Conservation (phyloP, 2,329 filamentous ascomycete genomes). For the Exophiala mesophila region DNA sequence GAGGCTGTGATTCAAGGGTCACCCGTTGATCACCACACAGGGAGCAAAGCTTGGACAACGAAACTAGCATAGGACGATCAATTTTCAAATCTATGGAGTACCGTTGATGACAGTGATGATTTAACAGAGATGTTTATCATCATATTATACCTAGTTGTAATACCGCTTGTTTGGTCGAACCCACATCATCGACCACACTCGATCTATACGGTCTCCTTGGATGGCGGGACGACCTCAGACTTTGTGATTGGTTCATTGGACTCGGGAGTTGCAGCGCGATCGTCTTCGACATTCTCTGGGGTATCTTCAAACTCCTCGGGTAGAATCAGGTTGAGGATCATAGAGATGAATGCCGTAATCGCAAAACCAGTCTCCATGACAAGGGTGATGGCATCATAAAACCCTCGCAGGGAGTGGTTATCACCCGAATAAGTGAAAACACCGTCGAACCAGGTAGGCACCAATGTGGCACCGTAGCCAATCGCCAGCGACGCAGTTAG, state of each 20-base stretch:
- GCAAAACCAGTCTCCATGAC: constrained; percentile 61
- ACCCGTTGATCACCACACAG: too few relatives aligned
- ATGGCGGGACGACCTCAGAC: constrained; percentile 7
- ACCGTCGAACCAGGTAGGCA: constrained; percentile 42
- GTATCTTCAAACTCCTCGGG: constrained; percentile 71
- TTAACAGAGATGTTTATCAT: too few relatives aligned
- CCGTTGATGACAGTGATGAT: too few relatives aligned
- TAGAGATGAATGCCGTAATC: constrained; percentile 66
- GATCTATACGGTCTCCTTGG: constrained; percentile 17
- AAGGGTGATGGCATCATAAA: constrained; percentile 51
- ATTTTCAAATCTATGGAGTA: too few relatives aligned
- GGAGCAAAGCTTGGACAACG: too few relatives aligned
- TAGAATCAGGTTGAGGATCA: constrained; percentile 68
- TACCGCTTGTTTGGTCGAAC: too few relatives aligned
- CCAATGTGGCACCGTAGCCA: constrained; percentile 52
- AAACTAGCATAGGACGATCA: too few relatives aligned
- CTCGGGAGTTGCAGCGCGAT: background rate
- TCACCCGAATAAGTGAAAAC: constrained; percentile 42
- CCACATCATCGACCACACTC: too few relatives aligned
- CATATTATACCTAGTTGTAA: too few relatives aligned
- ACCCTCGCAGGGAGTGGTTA: constrained; percentile 65
- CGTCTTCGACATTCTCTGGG: constrained; percentile 30
- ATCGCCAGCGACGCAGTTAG: constrained; percentile 57
- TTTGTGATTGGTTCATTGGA: constrained; percentile 1
- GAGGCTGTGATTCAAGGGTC: too few relatives aligned